These are phyloP conservation scores for Exutisphaerella laricina DNA, from an alignment of 2,329 filamentous ascomycete species.

Conservation along the genomic window DNA sequence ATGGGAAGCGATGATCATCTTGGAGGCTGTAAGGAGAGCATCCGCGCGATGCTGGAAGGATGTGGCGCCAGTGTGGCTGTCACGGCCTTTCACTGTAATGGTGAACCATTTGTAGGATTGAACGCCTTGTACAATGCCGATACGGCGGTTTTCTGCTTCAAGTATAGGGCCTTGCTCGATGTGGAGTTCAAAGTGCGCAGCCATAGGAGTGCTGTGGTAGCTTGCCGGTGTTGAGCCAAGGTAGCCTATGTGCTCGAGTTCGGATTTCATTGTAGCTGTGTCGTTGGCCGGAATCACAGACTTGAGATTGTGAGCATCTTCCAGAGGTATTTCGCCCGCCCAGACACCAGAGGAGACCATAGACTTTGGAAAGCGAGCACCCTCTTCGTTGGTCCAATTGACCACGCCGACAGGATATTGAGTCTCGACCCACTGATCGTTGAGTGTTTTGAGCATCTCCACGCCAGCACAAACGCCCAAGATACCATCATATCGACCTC, in stretches of 20 bases:
- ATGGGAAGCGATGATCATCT: conserved; percentile 62
- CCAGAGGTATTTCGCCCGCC: conserved; percentile 60
- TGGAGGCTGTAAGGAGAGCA: conserved; percentile 60
- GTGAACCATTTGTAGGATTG: conserved; percentile 73
- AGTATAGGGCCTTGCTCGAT: conserved; percentile 80
- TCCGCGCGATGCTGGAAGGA: conserved; percentile 61
- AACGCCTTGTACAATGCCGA: conserved; percentile 66
- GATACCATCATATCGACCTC: conserved; percentile 71
- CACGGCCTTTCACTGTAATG: conserved; percentile 59
- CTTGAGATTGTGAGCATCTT: conserved; percentile 55
- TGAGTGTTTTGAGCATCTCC: conserved; percentile 63
- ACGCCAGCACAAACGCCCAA: conserved; percentile 67
- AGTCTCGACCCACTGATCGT: conserved; percentile 63
- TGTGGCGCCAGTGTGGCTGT: conserved; percentile 71
- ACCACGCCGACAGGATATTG: conserved; percentile 67
- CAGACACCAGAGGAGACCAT: conserved; percentile 73
- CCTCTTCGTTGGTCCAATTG: conserved; percentile 81
- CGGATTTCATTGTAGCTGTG: conserved; percentile 58
- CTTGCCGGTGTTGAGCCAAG: conserved; percentile 55
- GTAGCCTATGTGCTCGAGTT: conserved; percentile 67
- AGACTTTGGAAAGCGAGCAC: conserved; percentile 69
- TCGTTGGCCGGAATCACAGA: conserved; percentile 55
- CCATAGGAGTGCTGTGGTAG: conserved; percentile 58
- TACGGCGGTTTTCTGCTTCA: conserved; percentile 56
- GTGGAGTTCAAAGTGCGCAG: conserved; percentile 76